Evolutionary conservation across 164 flowering plant species (phyloP), one percentile per base, ranked within the genome.

Genomic region (Berberis thunbergii): DNA sequence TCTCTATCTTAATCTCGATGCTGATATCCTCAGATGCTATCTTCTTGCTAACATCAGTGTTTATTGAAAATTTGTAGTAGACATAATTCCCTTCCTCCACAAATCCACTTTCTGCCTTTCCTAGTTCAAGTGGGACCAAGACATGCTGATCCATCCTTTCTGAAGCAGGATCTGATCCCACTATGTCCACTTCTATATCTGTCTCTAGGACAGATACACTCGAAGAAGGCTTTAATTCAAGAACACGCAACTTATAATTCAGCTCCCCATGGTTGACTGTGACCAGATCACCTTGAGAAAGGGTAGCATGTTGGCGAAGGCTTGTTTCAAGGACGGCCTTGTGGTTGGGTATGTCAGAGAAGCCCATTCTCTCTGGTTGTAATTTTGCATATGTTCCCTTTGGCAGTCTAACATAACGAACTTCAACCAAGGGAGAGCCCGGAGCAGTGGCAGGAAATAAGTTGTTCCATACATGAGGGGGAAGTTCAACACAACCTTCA

Each of bases 291-390:
- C 78, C 85, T 76, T 87, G 70, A 67, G 99, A 86, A 75, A 94
- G 96, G 57, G 99, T 85, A 11, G 99, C 91, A 78, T 91, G 91
- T 60, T 87, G 95, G 42, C 99, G 93, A 61, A 94, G 96, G 67
- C 81, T 75, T 60, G 97, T 94, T 75, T 94, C 99, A 72, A 94
- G 97, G 41, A 89, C 82, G 49, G 98, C 98, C 80, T 83, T 89
- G 79, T 92, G 96, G 72, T 92, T 87, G 10, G 96, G 98, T 64
- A 92, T 70, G 76, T 92, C 98, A 0, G 88, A 83, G 72, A 90
- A 90, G 7, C 97, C 97, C 45, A 68, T 54, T 44, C 76, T 72
- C 59, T 77, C 83, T 0, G 95, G 84, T 68, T 86, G 92, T 68
- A 87, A 84, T 67, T 88, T 89, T 12, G 93, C 95, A 69, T 89